Conservation (phyloP, 306 rosid genomes). For the Cyclanthera cordifolia region DNA sequence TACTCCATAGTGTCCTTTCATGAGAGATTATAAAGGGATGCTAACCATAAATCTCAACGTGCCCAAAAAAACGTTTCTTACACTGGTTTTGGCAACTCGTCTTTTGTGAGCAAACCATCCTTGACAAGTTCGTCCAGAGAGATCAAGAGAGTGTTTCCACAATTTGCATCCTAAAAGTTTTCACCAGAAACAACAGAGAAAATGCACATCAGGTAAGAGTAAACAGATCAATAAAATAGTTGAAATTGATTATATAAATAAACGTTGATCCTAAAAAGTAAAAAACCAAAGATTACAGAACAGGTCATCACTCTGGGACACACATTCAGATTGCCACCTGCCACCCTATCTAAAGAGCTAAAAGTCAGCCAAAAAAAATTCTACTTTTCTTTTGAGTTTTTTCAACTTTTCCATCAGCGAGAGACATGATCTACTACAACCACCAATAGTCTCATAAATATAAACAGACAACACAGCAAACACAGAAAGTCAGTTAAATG, state of each 20-base stretch:
- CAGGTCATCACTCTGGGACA: not conserved
- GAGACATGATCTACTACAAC: not conserved
- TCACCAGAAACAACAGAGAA: conserved; percentile 10
- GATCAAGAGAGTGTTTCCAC: conserved; percentile 89
- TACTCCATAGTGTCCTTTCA: not conserved
- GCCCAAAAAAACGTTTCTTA: conserved; percentile 26
- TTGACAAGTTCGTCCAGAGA: conserved; percentile 80
- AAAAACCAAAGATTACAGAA: not conserved
- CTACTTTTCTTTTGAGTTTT: not conserved
- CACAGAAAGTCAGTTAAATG: not conserved
- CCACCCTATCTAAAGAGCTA: not conserved
- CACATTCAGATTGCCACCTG: not conserved
- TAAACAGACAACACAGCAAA: not conserved
- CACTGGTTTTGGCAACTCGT: conserved; percentile 80
- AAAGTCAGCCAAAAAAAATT: not conserved
- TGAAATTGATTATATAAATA: not conserved
- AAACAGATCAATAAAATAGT: not conserved
- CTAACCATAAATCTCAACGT: not conserved
- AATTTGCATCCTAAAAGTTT: conserved; percentile 68
- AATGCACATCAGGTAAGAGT: not conserved
- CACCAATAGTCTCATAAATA: not conserved
- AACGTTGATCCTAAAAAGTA: not conserved
- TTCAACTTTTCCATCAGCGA: not conserved
- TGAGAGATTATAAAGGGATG: conserved; percentile 12
- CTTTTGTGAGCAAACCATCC: conserved; percentile 70